These are phyloP conservation scores for Heterobasidion parviporum DNA, from an alignment of 1,284 basidiomycete species.

Conservation along the genomic window DNA sequence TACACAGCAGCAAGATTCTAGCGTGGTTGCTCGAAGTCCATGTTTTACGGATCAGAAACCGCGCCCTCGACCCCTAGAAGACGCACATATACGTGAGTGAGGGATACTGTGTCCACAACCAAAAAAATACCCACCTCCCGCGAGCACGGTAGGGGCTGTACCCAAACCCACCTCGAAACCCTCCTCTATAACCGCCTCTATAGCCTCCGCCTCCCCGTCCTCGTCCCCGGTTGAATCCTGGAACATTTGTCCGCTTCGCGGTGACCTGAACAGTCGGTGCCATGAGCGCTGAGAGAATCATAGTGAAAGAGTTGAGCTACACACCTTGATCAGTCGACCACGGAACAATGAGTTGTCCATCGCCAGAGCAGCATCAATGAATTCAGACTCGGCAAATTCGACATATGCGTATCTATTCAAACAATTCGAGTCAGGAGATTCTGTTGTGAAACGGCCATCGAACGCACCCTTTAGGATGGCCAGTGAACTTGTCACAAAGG, in stretches of 20 bases:
- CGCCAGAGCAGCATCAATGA: conserved; percentile 89
- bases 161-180: conserved; percentile 47
- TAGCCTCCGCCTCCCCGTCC: conserved; percentile 48
- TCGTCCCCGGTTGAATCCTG: conserved; percentile 80
- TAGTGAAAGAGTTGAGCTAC: background rate
- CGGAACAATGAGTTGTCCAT: conserved; percentile 95
- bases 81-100: conserved; percentile 3
- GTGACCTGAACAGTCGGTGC: conserved; percentile 57
- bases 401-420: conserved; percentile 90
- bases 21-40: background rate
- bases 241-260: conserved; percentile 88
- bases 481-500: conserved; percentile 99
- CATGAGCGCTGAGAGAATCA: conserved; percentile 14
- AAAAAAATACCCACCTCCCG: conserved; percentile 53
- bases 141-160: conserved; percentile 75
- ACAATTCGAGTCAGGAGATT: background rate
- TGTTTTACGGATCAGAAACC: conserved; percentile 35
- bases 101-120: background rate
- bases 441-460: background rate
- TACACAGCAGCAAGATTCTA: conserved; percentile 2
- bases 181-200: conserved; percentile 65
- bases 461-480: conserved; percentile 94
- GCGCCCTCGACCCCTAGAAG: conserved; percentile 57
- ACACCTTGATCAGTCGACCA: conserved; percentile 86
- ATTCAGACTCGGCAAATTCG: conserved; percentile 93